These are phyloP conservation scores for Entomortierella lignicola DNA, from an alignment of 192 early-diverging fungal species.

Conservation along the genomic window DNA sequence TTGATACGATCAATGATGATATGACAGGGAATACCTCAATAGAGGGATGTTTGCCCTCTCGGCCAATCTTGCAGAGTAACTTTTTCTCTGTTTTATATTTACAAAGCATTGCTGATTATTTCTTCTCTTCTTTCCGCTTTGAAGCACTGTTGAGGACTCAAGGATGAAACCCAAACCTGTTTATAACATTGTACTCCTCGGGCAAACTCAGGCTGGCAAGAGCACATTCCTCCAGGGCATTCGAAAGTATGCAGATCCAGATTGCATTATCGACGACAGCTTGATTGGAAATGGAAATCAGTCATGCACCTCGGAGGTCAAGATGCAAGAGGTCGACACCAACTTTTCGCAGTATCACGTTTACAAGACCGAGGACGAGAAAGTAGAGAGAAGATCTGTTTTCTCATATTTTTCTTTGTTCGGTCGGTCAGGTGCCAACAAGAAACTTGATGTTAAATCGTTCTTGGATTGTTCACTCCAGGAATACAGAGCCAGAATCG, in stretches of 20 bases:
- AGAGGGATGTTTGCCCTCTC: no score
- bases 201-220: slow-evolving; percentile 19
- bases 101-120: no score
- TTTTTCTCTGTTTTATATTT: no score
- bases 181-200: slow-evolving; percentile 7
- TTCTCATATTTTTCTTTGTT: not conserved
- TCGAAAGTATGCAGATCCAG: slow-evolving; percentile 12
- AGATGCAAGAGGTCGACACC: not conserved
- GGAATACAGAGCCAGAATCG: not conserved
- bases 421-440: not conserved
- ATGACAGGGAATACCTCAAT: no score
- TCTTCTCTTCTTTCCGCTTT: no score
- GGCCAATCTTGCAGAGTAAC: no score
- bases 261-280: not conserved
- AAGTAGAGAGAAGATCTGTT: not conserved
- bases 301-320: slow-evolving; percentile 1
- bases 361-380: not conserved
- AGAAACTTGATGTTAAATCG: not conserved
- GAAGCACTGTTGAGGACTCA: no score
- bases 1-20: no score
- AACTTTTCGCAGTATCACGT: not conserved
- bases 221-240: slow-evolving; percentile 10
- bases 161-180: not conserved
- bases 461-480: not conserved
- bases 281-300: not conserved